These are phyloP conservation scores for Aspergillus quadrilineatus DNA, from an alignment of 2,329 filamentous ascomycete species.

Conservation along the genomic window DNA sequence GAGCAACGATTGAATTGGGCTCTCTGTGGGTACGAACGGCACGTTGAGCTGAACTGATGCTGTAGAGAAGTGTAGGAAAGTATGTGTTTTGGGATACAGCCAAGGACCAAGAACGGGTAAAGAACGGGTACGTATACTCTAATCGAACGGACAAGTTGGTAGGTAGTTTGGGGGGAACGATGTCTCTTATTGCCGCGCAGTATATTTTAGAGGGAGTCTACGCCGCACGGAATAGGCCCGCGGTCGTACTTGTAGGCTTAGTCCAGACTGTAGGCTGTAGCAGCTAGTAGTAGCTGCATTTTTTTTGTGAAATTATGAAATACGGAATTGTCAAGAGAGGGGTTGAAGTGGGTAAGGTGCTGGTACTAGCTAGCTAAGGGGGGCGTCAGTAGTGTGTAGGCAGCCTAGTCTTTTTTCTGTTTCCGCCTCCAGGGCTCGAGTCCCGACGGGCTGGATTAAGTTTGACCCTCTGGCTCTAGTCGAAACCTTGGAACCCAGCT, in stretches of 20 bases:
- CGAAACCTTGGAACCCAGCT: constrained; percentile 26
- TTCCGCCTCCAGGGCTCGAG: constrained; percentile 16
- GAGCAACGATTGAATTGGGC: not conserved
- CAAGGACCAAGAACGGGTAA: not conserved
- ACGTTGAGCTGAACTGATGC: not conserved
- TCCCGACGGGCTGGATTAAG: constrained; percentile 40
- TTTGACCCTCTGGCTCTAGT: constrained; percentile 28
- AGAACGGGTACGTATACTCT: not conserved
- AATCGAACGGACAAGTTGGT: not conserved
- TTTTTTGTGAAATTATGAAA: not conserved
- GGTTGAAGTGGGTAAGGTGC: constrained; percentile 11
- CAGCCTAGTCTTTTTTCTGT: constrained; percentile 8
- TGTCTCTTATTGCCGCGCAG: constrained; percentile 2
- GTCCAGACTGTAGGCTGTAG: not conserved
- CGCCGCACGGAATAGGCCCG: no score
- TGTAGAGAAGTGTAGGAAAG: not conserved
- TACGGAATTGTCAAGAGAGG: constrained; percentile 5
- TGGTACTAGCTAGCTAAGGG: not conserved
- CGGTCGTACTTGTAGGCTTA: not conserved
- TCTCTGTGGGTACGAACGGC: not conserved
- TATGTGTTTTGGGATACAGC: not conserved
- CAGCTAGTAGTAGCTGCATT: constrained; percentile 8
- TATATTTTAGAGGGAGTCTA: constrained; percentile 6
- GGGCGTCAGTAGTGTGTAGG: constrained; percentile 2
- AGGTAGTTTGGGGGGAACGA: not conserved